A percentile compares a stretch with the other conserved stretches of the same genome.
Conservation (phyloP, 805 yeast genomes). For the Kuraishia borneana region DNA sequence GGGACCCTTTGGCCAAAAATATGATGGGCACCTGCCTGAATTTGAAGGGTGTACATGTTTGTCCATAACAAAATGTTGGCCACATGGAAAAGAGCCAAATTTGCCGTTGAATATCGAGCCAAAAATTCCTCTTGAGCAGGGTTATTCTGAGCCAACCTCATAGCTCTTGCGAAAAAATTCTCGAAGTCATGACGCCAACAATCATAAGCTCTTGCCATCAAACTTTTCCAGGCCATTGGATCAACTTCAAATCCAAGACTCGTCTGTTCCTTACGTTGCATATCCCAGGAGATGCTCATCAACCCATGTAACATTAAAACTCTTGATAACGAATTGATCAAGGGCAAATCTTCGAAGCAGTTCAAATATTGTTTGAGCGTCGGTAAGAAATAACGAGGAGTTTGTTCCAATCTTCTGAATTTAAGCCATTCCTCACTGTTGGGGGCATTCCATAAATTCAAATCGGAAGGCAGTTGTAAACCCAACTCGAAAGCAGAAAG, state of each 20-base stretch:
- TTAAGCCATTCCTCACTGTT: conserved; percentile 3
- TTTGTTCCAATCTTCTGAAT: conserved; percentile 1
- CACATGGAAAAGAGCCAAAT: conserved; percentile 7
- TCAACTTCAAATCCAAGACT: conserved; percentile 3
- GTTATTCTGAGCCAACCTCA: not conserved
- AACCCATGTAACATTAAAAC: conserved; percentile 7
- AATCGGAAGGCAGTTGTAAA: conserved; percentile 5
- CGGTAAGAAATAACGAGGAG: conserved; percentile 2
- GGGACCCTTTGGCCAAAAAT: conserved; percentile 4
- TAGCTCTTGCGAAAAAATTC: not conserved
- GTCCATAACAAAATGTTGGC: conserved; percentile 7
- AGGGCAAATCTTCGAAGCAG: conserved; percentile 1
- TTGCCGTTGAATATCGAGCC: conserved; percentile 5
- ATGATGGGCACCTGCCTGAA: conserved; percentile 5
- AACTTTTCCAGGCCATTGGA: conserved; percentile 6
- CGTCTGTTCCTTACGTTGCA: conserved; percentile 2
- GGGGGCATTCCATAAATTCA: conserved; percentile 7
- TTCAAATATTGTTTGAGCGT: conserved; percentile 4
- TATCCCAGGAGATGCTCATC: conserved; percentile 7
- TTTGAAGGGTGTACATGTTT: conserved; percentile 4
- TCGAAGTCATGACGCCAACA: conserved; percentile 8
- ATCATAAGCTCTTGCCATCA: conserved; percentile 5
- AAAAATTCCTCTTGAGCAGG: conserved; percentile 1
- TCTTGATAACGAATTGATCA: conserved; percentile 3
- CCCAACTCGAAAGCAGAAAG: conserved; percentile 7